phyloP scores from a whole-genome alignment of 1,284 basidiomycete species.

The Agroathelia rolfsii region DNA sequence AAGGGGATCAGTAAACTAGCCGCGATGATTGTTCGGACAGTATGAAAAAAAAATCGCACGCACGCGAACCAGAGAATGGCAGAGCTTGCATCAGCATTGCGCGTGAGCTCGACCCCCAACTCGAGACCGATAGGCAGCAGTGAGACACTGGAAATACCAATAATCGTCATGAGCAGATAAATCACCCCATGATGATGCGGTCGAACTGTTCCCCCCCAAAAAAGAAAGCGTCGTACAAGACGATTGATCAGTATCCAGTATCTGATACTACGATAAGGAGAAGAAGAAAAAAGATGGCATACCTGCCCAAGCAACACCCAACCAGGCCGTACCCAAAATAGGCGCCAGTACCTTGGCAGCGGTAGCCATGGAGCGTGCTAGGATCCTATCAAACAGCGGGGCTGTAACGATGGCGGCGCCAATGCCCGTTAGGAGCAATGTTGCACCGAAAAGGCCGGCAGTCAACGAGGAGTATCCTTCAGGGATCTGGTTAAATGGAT shows the following conservation, averaged over 20 bases:
- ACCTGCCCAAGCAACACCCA: slow-evolving; percentile 36
- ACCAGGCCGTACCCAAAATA: slow-evolving; percentile 27
- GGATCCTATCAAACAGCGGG: slow-evolving; percentile 35
- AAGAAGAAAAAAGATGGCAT: slow-evolving; percentile 10
- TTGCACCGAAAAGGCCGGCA: slow-evolving; percentile 32
- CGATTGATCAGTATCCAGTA: no score
- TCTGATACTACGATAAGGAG: not conserved
- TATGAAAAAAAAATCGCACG: not conserved
- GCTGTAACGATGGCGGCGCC: slow-evolving; percentile 29
- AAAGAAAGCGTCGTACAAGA: no score
- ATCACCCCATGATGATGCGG: no score
- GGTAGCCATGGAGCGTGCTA: slow-evolving; percentile 32
- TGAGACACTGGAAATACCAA: slow-evolving; percentile 14
- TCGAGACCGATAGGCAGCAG: slow-evolving; percentile 20
- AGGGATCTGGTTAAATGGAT: slow-evolving; percentile 22
- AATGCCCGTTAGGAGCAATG: slow-evolving; percentile 30
- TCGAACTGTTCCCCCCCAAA: no score
- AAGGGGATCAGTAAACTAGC: no score
- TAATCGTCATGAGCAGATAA: slow-evolving; percentile 14
- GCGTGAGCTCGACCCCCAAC: slow-evolving; percentile 18
- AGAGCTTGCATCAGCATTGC: slow-evolving; percentile 17
- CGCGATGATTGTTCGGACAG: not conserved
- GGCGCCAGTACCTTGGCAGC: slow-evolving; percentile 27
- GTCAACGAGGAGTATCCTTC: slow-evolving; percentile 33
- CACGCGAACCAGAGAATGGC: slow-evolving; percentile 15